Conservation (phyloP, 805 yeast species). For the Torulaspora gathmanii region DNA sequence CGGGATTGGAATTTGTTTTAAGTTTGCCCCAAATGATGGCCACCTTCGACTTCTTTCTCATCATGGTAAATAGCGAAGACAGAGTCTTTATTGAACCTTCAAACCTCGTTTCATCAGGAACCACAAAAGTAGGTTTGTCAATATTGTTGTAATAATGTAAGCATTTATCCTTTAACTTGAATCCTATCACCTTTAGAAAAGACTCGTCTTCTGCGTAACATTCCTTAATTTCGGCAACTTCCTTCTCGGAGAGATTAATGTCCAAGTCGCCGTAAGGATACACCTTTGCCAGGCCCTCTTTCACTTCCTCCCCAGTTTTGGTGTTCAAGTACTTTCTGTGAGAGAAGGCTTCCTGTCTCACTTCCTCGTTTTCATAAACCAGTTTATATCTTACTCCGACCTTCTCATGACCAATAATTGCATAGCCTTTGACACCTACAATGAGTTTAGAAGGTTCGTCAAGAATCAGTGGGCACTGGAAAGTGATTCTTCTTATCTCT, state of each 20-base stretch:
- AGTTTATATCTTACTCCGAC: slow-evolving; percentile 43
- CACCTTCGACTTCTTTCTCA: slow-evolving; percentile 48
- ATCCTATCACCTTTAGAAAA: slow-evolving; percentile 62
- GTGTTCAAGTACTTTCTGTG: slow-evolving; percentile 40
- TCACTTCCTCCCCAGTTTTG: slow-evolving; percentile 43
- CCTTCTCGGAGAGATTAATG: slow-evolving; percentile 39
- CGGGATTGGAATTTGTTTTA: slow-evolving; percentile 51
- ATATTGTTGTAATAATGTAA: slow-evolving; percentile 50
- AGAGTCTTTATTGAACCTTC: slow-evolving; percentile 64
- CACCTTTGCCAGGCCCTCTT: slow-evolving; percentile 36
- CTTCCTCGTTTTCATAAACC: slow-evolving; percentile 52
- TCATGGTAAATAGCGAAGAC: slow-evolving; percentile 58
- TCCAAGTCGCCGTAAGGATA: slow-evolving; percentile 46
- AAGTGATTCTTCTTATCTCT: slow-evolving; percentile 59
- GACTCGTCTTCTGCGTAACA: slow-evolving; percentile 40
- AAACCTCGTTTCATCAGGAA: slow-evolving; percentile 58
- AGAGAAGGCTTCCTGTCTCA: slow-evolving; percentile 48
- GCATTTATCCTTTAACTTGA: slow-evolving; percentile 43
- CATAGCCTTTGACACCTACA: slow-evolving; percentile 68
- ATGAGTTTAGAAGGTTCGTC: slow-evolving; percentile 44
- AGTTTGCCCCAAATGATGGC: slow-evolving; percentile 72
- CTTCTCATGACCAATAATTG: slow-evolving; percentile 54
- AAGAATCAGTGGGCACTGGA: slow-evolving; percentile 56
- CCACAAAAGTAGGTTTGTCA: slow-evolving; percentile 55
- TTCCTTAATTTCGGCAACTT: slow-evolving; percentile 34